Evolutionary conservation across 164 flowering plant species (phyloP).

Genomic region (Piper betle): DNA sequence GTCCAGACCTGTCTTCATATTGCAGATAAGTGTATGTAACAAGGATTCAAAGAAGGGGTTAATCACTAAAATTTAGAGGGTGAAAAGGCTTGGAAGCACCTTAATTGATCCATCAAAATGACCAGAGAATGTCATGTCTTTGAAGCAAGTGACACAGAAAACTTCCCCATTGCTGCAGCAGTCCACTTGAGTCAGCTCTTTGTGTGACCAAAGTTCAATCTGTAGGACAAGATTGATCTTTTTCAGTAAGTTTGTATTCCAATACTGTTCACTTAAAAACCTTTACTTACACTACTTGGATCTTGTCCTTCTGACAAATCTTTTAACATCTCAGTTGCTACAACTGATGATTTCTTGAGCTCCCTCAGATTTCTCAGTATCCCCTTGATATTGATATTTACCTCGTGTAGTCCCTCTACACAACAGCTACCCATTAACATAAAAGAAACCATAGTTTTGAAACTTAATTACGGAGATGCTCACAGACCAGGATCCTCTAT

Average conservation of each 20-base stretch:
- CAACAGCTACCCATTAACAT: neutral
- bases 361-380: conserved; percentile 55
- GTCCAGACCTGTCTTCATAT: conserved; percentile 47
- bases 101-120: conserved; percentile 79
- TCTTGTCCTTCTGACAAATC: conserved; percentile 47
- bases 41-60: neutral
- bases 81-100: conserved; percentile 18
- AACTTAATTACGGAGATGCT: neutral
- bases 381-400: conserved; percentile 39
- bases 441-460: neutral
- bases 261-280: neutral
- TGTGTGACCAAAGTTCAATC: conserved; percentile 65
- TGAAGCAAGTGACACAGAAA: conserved; percentile 41
- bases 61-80: neutral
- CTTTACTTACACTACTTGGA: conserved; percentile 38
- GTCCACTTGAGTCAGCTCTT: conserved; percentile 51
- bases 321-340: conserved; percentile 58
- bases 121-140: conserved; percentile 56
- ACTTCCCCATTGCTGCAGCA: conserved; percentile 64
- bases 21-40: neutral
- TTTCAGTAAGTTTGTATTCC: too few species aligned
- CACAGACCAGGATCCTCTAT: conserved; percentile 45
- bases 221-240: conserved; percentile 5
- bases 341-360: conserved; percentile 39
- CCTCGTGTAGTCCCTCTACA: conserved; percentile 55